Conservation (phyloP, 306 rosid species). For the Fragaria iinumae region DNA sequence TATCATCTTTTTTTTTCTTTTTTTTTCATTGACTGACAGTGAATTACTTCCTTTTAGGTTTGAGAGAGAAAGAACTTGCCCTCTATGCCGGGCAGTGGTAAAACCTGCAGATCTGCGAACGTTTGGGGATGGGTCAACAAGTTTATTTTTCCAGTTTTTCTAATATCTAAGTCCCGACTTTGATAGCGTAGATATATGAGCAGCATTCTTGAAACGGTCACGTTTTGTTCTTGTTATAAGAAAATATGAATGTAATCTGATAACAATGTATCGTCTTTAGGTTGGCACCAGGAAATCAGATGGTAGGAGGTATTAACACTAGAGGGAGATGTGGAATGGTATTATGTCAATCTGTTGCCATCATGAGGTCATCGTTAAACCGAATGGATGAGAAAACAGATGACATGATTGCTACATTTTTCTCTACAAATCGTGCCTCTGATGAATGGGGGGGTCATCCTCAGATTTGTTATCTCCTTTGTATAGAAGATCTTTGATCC, state of each 20-base stretch:
- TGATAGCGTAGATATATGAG: constrained; percentile 6
- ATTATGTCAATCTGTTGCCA: constrained; percentile 13
- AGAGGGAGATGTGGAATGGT: constrained; percentile 16
- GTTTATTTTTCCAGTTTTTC: constrained; percentile 69
- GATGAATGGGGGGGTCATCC: constrained; percentile 2
- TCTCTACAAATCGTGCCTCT: not conserved
- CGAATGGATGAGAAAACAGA: constrained; percentile 17
- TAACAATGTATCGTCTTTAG: constrained; percentile 15
- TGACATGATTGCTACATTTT: constrained; percentile 3
- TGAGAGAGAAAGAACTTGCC: constrained; percentile 94
- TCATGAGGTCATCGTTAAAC: constrained; percentile 15
- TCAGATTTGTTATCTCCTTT: constrained; percentile 9
- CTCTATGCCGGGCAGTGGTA: constrained; percentile 78
- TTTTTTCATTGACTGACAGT: constrained; percentile 11
- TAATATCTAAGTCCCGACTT: constrained; percentile 18
- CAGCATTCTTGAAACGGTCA: constrained; percentile 24
- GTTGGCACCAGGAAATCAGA: constrained; percentile 21
- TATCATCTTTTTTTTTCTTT: not conserved
- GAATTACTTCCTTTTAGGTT: constrained; percentile 54
- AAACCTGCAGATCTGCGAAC: constrained; percentile 70
- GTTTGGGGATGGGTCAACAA: constrained; percentile 89
- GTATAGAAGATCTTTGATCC: not conserved
- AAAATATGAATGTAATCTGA: constrained; percentile 14
- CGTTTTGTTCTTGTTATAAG: constrained; percentile 11
- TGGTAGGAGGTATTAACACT: constrained; percentile 20